Evolutionary conservation across 1,139 yeast species (phyloP).

Genomic region (Citeromyces siamensis): DNA sequence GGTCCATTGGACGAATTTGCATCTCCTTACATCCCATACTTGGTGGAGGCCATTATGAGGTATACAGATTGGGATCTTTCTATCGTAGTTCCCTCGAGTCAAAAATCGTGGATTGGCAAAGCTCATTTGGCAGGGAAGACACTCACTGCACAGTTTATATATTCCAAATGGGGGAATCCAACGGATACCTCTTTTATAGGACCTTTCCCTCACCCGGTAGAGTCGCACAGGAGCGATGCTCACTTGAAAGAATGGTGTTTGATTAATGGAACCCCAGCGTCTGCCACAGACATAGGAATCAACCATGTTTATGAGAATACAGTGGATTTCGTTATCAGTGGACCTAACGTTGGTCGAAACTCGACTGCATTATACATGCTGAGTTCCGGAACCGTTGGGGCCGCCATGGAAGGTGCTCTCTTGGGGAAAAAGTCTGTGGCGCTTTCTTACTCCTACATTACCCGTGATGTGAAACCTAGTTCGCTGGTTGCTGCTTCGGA

Average conservation of each 20-base stretch:
- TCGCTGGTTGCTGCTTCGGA: constrained; percentile 56
- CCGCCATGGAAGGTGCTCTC: constrained; percentile 89
- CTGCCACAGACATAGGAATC: constrained; percentile 84
- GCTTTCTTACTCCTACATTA: constrained; percentile 66
- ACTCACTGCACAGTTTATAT: constrained; percentile 55
- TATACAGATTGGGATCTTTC: constrained; percentile 78
- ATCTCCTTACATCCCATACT: constrained; percentile 80
- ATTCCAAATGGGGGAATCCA: constrained; percentile 30
- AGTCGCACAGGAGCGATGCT: constrained; percentile 10
- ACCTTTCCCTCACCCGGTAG: constrained; percentile 43
- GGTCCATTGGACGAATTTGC: constrained; percentile 77
- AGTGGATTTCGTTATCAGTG: constrained; percentile 79
- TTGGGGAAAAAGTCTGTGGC: constrained; percentile 71
- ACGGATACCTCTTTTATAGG: constrained; percentile 47
- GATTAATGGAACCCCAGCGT: constrained; percentile 90
- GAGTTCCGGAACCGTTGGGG: constrained; percentile 96
- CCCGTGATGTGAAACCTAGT: constrained; percentile 36
- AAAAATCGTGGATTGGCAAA: constrained; percentile 93
- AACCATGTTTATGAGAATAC: constrained; percentile 48
- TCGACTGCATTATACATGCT: constrained; percentile 83
- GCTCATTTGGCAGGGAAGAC: constrained; percentile 90
- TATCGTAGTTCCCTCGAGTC: constrained; percentile 71
- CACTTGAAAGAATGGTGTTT: constrained; percentile 63
- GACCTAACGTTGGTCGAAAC: constrained; percentile 93
- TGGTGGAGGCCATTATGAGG: constrained; percentile 56